Evolutionary conservation across 257 asterid genomes (phyloP).

Genomic region (Solanum microdontum): DNA sequence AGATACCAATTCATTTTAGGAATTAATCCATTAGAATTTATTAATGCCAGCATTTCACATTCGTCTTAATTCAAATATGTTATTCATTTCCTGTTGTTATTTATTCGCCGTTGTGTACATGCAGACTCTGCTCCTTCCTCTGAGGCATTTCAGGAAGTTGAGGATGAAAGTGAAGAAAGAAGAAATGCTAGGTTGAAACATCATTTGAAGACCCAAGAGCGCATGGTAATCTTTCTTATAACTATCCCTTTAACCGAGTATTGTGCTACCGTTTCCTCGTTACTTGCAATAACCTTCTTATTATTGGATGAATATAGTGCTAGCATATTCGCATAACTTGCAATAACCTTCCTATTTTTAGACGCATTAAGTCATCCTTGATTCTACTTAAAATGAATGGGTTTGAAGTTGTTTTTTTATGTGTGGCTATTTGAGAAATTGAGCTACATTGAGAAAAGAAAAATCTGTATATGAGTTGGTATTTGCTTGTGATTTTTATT

Average conservation of each 20-base stretch:
- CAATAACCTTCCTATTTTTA: neutral
- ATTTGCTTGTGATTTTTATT: neutral
- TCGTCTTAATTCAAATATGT: neutral
- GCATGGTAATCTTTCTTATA: conserved; percentile 41
- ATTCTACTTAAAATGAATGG: neutral
- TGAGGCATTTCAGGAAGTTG: conserved; percentile 59
- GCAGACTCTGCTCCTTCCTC: conserved; percentile 60
- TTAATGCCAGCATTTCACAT: neutral
- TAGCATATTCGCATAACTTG: neutral
- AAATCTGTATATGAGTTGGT: neutral
- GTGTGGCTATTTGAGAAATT: neutral
- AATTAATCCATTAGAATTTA: neutral
- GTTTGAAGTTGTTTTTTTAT: neutral
- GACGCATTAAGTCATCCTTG: neutral
- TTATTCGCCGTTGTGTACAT: neutral
- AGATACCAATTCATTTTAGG: neutral
- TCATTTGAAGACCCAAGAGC: conserved; percentile 49
- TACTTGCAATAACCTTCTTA: neutral
- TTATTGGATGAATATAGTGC: neutral
- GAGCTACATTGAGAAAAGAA: neutral
- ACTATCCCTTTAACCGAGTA: neutral
- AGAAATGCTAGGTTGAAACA: conserved; percentile 65
- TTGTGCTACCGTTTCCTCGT: neutral
- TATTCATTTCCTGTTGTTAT: neutral
- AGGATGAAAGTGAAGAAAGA: conserved; percentile 73